Base-by-base conservation (phyloP, 192 early-diverging fungal genomes). In the Coemansia sp. region DNA sequence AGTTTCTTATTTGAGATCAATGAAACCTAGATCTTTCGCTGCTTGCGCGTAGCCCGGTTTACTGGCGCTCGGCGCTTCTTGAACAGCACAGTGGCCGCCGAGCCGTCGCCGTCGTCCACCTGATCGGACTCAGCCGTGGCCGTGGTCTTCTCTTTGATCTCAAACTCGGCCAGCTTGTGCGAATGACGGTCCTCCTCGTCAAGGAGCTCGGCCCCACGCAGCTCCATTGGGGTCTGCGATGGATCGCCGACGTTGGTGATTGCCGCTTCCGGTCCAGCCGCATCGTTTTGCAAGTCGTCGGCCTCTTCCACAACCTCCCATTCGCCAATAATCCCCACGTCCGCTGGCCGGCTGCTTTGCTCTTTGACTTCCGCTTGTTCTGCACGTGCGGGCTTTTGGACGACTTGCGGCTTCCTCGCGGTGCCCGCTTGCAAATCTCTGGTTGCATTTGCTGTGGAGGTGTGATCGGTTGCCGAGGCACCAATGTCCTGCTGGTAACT, bases 251-350 rank as follows among this genome's bases (percentile, higher is more conserved):
- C 12, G 25, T 3, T 3, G 1, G 25, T 23, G 43, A 12, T 20
- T 45, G 25, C 12, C 25, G 25, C 11, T 6, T 26, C 11, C 10
- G 5, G 9, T 7, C 48, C 34, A 11, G 28, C 31, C 26, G n/a
- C 5, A 23, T 23, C 15, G 32, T 41, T 32, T 17, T 27, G 36
- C 26, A 29, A 21, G 12, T 25, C 38, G 19, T 55, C 53, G 3
- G 45, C 11, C 8, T 75, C 71, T 14, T 67, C 64, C 2, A 75
- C 61, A 15, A 67, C 60, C 29, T 75, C 60, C 71, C 71, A 75
- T 31, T 61, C 71, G 3, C 71, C 71, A 30, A 56, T 57, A 47
- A 64, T 26, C 9, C 71, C 71, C 27, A 57, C 19, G 14, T 74
- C 28, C 5, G 59, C 34, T 7, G 70, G 70, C 4, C 59, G 59